A percentile compares a stretch with the other conserved stretches of the same genome.
Conservation (phyloP, 768 basidiomycete genomes). For the Clavaria fumosa region DNA sequence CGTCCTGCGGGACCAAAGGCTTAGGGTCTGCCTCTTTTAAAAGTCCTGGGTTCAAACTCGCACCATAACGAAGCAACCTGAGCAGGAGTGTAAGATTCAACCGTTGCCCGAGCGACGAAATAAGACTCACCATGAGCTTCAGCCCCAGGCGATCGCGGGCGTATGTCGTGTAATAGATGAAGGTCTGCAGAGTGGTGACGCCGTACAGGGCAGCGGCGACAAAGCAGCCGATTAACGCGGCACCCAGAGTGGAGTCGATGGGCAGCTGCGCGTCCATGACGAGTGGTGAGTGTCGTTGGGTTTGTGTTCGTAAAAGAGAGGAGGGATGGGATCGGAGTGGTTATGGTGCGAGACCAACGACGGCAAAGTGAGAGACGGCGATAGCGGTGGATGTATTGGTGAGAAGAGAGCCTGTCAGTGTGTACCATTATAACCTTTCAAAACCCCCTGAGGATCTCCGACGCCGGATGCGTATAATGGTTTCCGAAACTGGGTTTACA, state of each 20-base stretch:
- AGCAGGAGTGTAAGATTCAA: no score
- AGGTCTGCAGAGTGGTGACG: neutral
- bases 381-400: conserved; percentile 25
- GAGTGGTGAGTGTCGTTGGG: no score
- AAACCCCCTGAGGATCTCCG: no score
- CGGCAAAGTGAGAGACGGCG: conserved; percentile 41
- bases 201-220: neutral
- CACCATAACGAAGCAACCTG: no score
- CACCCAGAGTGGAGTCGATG: neutral
- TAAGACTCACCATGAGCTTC: no score
- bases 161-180: neutral
- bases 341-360: no score
- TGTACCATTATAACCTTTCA: no score
- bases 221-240: neutral
- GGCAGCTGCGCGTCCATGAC: neutral
- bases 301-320: conserved; percentile 32
- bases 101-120: no score
- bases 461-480: no score
- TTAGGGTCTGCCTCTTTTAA: no score
- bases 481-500: no score
- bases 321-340: conserved; percentile 16
- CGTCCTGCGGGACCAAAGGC: conserved; percentile 16
- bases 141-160: neutral
- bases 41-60: no score
- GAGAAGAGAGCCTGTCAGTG: neutral